Base-by-base conservation (phyloP, 225 moss, liverwort and hornwort species). In the Pseudisothecium myosuroides region DNA sequence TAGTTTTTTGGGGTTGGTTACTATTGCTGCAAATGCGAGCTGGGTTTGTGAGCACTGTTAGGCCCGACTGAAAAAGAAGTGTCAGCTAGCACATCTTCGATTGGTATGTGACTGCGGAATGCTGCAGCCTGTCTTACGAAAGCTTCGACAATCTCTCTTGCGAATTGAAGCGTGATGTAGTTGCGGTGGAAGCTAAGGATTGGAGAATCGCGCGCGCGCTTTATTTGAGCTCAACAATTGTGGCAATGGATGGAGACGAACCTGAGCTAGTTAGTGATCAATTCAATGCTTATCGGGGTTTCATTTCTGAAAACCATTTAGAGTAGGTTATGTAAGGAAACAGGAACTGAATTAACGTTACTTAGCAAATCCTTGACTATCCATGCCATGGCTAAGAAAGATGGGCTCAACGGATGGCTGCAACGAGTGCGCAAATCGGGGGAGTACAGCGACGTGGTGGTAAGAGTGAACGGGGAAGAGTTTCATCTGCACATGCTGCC, bases 401-500 rank as follows among this genome's bases (percentile, higher is more conserved):
- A 95, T 11, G 93, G 92, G 79, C 95, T 96, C 73, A 94, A 80
- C 82, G 92, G 94, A 69, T 98, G 98, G 98, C 89, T 98, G 74
- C 97, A 97, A 62, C 93, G 98, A 90, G 98, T 98, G 76, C 91
- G 98, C 13, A 91, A 93, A 66, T 93, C 95, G 26, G 98, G 98
- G 58, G 97, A 98, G 88, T 96, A 90, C 90, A 96, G 98, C 85
- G 97, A 98, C 88, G 94, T 96, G 31, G 83, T 93, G 24, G 98
- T 98, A 78, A 83, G 93, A 69, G 92, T 98, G 71, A 92, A 94
- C 55, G 94, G 89, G 37, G 89, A 92, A 63, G 97, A 97, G 86
- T 98, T 98, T 86, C 94, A 71, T 41, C 96, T 98, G 9, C 98
- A 98, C 87, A 94, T 97, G 97, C 80, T 98, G 60, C 97, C 98